phyloP scores from a whole-genome alignment of 495 filamentous ascomycete species.

The Talaromyces wortmannii region DNA sequence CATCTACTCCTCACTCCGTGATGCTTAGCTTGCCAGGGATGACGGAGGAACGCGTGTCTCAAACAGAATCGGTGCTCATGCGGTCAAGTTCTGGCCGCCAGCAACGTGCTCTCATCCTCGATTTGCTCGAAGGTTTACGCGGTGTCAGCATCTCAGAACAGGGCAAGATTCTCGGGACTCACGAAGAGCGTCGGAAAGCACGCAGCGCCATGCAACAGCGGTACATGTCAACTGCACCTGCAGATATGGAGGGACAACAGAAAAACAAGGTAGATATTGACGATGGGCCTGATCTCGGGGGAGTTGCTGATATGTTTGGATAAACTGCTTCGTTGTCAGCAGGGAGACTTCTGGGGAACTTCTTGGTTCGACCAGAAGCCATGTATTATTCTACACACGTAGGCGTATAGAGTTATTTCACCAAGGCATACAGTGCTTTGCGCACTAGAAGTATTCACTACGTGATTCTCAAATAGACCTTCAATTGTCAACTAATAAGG shows the following conservation, averaged over 20 bases:
- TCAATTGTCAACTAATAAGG: too few species aligned
- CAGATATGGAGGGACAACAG: slow-evolving; percentile 40
- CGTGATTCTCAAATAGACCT: too few species aligned
- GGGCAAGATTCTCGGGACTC: slow-evolving; percentile 62
- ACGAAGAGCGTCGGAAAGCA: slow-evolving; percentile 43
- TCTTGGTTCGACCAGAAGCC: too few species aligned
- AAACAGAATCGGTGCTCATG: slow-evolving; percentile 43
- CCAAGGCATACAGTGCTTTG: too few species aligned
- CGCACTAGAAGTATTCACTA: too few species aligned
- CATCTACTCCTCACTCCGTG: slow-evolving; percentile 43
- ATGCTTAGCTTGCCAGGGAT: slow-evolving; percentile 55
- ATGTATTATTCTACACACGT: too few species aligned
- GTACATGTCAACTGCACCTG: slow-evolving; percentile 37
- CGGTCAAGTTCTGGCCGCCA: slow-evolving; percentile 62
- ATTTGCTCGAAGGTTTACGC: slow-evolving; percentile 76
- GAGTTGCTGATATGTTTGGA: slow-evolving; percentile 64
- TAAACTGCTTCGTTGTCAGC: slow-evolving; percentile 10
- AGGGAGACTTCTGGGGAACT: too few species aligned
- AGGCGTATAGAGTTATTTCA: too few species aligned
- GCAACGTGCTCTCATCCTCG: slow-evolving; percentile 78
- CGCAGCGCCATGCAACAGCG: slow-evolving; percentile 48
- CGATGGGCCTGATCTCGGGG: slow-evolving; percentile 54
- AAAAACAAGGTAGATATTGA: slow-evolving; percentile 43
- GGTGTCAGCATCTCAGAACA: slow-evolving; percentile 89
- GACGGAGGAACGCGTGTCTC: slow-evolving; percentile 33